Conservation (phyloP, 192 early-diverging fungal species). For the Backusella mclennaniae region DNA sequence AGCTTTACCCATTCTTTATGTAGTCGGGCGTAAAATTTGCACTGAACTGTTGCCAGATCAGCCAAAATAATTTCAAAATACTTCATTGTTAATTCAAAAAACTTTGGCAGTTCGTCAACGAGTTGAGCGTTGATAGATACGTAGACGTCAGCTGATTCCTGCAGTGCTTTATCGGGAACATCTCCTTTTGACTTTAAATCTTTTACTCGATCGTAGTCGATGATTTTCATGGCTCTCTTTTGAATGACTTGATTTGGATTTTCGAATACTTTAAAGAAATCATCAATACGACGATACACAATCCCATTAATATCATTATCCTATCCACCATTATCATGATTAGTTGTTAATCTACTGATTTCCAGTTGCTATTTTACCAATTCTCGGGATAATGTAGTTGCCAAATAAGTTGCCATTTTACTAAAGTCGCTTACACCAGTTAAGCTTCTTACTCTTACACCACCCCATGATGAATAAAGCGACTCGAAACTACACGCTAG, state of each 20-base stretch:
- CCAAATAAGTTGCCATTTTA: conserved; percentile 30
- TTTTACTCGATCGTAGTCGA: conserved; percentile 73
- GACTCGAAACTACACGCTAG: conserved; percentile 6
- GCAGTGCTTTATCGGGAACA: conserved; percentile 62
- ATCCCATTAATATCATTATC: conserved; percentile 13
- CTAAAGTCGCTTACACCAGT: conserved; percentile 31
- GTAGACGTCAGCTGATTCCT: conserved; percentile 69
- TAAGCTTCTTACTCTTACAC: conserved; percentile 13
- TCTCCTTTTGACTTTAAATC: conserved; percentile 62
- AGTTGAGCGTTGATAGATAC: conserved; percentile 70
- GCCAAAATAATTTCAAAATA: conserved; percentile 62
- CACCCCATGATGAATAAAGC: conserved; percentile 41
- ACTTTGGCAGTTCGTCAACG: conserved; percentile 68
- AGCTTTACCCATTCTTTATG: conserved; percentile 18
- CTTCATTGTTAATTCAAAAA: conserved; percentile 53
- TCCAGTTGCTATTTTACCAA: conserved; percentile 16
- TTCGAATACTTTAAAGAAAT: conserved; percentile 49
- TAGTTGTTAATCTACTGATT: background rate
- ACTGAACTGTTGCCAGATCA: conserved; percentile 56
- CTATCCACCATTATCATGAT: background rate
- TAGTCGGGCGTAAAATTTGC: conserved; percentile 52
- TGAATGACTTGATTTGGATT: conserved; percentile 69
- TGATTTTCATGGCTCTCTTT: conserved; percentile 68
- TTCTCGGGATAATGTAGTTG: conserved; percentile 35
- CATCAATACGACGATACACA: conserved; percentile 37